phyloP scores from a whole-genome alignment of 768 basidiomycete genomes.

The Auriscalpium microsporum region DNA sequence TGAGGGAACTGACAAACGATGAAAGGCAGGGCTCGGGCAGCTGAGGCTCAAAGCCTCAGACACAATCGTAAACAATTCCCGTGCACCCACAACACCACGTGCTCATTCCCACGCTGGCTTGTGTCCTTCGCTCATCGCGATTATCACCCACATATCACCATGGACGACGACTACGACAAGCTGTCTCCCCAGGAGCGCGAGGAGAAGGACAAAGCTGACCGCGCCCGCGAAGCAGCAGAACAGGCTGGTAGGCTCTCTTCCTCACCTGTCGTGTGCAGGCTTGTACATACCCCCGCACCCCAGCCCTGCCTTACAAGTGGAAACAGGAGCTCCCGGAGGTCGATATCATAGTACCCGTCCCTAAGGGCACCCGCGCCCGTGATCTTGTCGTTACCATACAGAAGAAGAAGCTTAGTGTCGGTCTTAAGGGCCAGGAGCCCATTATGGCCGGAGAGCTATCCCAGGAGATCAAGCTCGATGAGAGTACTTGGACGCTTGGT shows the following conservation, averaged over 20 bases:
- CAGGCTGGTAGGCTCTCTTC: conserved; percentile 62
- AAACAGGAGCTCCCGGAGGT: conserved; percentile 83
- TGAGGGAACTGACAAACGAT: conserved; percentile 16
- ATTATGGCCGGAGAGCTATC: conserved; percentile 88
- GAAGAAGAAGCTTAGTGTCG: conserved; percentile 77
- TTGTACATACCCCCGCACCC: conserved; percentile 4
- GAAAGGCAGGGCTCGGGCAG: too few species aligned
- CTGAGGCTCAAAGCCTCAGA: conserved; percentile 8
- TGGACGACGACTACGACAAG: conserved; percentile 58
- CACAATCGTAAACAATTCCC: conserved; percentile 26
- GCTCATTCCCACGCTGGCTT: neutral
- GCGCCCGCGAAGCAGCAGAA: conserved; percentile 63
- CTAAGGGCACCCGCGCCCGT: conserved; percentile 76
- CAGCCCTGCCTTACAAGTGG: conserved; percentile 90
- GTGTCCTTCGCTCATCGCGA: too few species aligned
- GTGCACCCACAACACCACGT: conserved; percentile 1
- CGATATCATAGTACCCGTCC: conserved; percentile 75
- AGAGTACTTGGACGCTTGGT: conserved; percentile 96
- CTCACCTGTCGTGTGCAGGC: conserved; percentile 13
- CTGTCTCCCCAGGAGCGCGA: conserved; percentile 72
- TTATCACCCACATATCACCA: neutral
- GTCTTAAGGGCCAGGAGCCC: conserved; percentile 77
- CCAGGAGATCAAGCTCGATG: conserved; percentile 90
- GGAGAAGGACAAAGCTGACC: conserved; percentile 56
- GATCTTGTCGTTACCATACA: conserved; percentile 67